A percentile compares a stretch with the other conserved stretches of the same genome.
Conservation (phyloP, 2,329 filamentous ascomycete genomes). For the Hypoxylon sp. region DNA sequence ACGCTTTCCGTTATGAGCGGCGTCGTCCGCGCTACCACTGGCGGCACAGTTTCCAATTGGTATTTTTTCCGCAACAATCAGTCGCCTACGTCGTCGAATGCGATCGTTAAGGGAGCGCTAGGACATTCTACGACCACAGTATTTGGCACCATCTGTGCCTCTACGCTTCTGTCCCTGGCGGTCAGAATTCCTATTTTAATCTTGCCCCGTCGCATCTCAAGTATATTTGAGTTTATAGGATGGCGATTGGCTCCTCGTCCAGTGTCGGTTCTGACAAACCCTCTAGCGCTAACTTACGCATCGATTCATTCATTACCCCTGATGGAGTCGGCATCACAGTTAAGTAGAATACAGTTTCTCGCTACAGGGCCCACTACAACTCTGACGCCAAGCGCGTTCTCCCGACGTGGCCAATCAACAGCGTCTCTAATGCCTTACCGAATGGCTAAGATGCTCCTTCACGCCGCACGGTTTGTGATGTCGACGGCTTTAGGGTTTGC, state of each 20-base stretch:
- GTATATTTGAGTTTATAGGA: conserved; percentile 78
- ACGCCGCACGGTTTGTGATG: conserved; percentile 93
- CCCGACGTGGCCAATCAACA: conserved; percentile 58
- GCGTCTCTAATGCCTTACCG: conserved; percentile 84
- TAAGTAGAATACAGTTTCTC: conserved; percentile 87
- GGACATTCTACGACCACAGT: conserved; percentile 86
- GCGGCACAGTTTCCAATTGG: conserved; percentile 97
- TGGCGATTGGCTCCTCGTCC: conserved; percentile 88
- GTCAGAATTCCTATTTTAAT: conserved; percentile 89
- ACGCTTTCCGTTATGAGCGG: conserved; percentile 89
- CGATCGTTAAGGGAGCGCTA: conserved; percentile 87
- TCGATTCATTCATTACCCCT: conserved; percentile 93
- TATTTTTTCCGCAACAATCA: conserved; percentile 94
- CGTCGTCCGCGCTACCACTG: conserved; percentile 90
- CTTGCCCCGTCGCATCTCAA: conserved; percentile 78
- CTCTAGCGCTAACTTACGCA: conserved; percentile 90
- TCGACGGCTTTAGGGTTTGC: conserved; percentile 90
- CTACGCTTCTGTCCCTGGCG: conserved; percentile 83
- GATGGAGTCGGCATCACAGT: conserved; percentile 79
- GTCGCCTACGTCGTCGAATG: conserved; percentile 81
- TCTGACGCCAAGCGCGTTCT: conserved; percentile 70
- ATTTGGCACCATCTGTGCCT: conserved; percentile 92
- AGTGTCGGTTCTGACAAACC: conserved; percentile 88
- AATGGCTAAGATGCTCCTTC: conserved; percentile 90
- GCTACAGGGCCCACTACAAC: conserved; percentile 82